Percentiles rank a stretch among this genome's conserved stretches.
phyloP scores from a whole-genome alignment of 768 basidiomycete species.

The Russula sp. region DNA sequence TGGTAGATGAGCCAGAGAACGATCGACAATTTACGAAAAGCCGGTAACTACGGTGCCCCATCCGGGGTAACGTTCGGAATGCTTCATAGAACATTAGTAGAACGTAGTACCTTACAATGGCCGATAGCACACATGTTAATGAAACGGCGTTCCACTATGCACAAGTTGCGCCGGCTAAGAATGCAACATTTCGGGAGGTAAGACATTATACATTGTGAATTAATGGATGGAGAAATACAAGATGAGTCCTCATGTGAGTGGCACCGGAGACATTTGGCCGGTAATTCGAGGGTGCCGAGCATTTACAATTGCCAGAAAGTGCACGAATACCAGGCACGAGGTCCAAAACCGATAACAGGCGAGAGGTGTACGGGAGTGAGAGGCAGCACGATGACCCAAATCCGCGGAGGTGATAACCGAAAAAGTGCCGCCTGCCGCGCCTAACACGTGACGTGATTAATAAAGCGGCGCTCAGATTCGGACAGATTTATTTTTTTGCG shows the following conservation, averaged over 20 bases:
- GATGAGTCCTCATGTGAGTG: conserved; percentile 1
- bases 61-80: conserved; percentile 2
- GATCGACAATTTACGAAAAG: conserved; percentile 24
- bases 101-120: conserved; percentile 6
- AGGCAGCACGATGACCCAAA: conserved; percentile 7
- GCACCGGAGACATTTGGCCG: conserved; percentile 13
- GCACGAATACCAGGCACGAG: background rate
- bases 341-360: background rate
- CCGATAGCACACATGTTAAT: conserved; percentile 11
- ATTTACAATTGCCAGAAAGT: conserved; percentile 5
- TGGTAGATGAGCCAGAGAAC: conserved; percentile 6
- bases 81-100: conserved; percentile 10
- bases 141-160: conserved; percentile 27
- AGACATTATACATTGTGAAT: background rate
- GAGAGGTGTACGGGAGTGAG: background rate
- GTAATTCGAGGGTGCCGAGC: conserved; percentile 1
- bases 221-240: conserved; percentile 15
- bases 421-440: background rate
- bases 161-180: conserved; percentile 3
- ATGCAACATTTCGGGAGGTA: conserved; percentile 1
- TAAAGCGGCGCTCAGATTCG: background rate
- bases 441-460: conserved; percentile 7
- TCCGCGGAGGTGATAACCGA: conserved; percentile 12
- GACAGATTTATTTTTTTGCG: background rate
- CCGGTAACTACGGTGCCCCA: conserved; percentile 1